phyloP scores from a whole-genome alignment of 1,284 basidiomycete species.

The Athelia psychrophila region DNA sequence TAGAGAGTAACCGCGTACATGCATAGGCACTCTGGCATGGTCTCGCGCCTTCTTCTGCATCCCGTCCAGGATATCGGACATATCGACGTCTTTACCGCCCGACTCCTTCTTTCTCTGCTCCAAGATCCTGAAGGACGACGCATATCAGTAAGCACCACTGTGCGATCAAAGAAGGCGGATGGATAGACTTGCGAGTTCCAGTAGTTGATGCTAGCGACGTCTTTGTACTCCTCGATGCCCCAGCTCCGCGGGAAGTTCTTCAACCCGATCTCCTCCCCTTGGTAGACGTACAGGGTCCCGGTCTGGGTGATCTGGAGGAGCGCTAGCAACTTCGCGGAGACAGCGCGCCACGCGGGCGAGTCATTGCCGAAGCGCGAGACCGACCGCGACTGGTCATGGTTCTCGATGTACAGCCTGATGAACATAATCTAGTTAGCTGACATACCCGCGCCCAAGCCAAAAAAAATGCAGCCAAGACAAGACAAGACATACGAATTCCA shows the following conservation, averaged over 20 bases:
- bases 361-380: slow-evolving; percentile 70
- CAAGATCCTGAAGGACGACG: slow-evolving; percentile 27
- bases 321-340: slow-evolving; percentile 64
- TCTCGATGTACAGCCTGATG: slow-evolving; percentile 56
- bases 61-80: slow-evolving; percentile 53
- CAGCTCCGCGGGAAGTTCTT: slow-evolving; percentile 65
- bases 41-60: slow-evolving; percentile 68
- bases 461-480: no score
- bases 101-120: slow-evolving; percentile 34
- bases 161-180: no score
- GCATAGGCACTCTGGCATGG: slow-evolving; percentile 67
- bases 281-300: slow-evolving; percentile 72
- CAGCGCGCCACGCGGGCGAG: slow-evolving; percentile 43
- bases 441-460: no score
- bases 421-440: slow-evolving; percentile 1
- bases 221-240: slow-evolving; percentile 71
- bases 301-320: slow-evolving; percentile 58
- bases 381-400: slow-evolving; percentile 64
- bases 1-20: slow-evolving; percentile 34
- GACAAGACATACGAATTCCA: slow-evolving; percentile 56
- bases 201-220: slow-evolving; percentile 56
- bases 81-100: slow-evolving; percentile 42
- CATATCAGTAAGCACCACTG: no score
- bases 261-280: slow-evolving; percentile 73
- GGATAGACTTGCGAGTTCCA: slow-evolving; percentile 30